A percentile compares a stretch with the other conserved stretches of the same genome.
phyloP scores from a whole-genome alignment of 1,284 basidiomycete genomes.

The Apiotrichum laibachii region DNA sequence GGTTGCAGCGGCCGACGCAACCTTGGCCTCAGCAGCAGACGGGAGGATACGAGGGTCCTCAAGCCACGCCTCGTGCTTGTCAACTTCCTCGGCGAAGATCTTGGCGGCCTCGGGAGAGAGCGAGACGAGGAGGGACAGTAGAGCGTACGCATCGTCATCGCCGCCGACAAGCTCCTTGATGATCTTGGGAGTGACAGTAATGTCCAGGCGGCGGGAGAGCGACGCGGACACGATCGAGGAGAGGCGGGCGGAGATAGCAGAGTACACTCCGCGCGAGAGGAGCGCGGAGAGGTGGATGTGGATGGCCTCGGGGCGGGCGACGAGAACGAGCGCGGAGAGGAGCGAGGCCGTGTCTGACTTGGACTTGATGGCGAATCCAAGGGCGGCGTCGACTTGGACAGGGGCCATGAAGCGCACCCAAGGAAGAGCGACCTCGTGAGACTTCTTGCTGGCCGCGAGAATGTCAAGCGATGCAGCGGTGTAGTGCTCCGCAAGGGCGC shows the following conservation, averaged over 20 bases:
- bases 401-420: constrained; percentile 36
- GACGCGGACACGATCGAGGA: constrained; percentile 4
- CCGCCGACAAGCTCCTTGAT: constrained; percentile 17
- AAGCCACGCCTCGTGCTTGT: constrained; percentile 9
- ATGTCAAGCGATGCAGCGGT: constrained; percentile 22
- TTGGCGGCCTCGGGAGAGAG: constrained; percentile 13
- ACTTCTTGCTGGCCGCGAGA: constrained; percentile 27
- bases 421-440: constrained; percentile 19
- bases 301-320: constrained; percentile 2
- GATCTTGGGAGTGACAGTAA: constrained; percentile 17
- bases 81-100: constrained; percentile 13
- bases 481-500: constrained; percentile 28
- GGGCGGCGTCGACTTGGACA: constrained; percentile 18
- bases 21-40: constrained; percentile 4
- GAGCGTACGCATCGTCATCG: constrained; percentile 16
- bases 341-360: background rate
- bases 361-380: constrained; percentile 1
- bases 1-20: background rate
- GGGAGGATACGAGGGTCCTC: constrained; percentile 24
- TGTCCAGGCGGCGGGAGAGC: constrained; percentile 13
- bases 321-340: constrained; percentile 12
- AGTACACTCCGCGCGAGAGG: constrained; percentile 13
- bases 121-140: constrained; percentile 21
- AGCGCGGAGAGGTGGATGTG: constrained; percentile 10
- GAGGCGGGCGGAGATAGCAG: constrained; percentile 8